Evolutionary conservation across 495 filamentous ascomycete species (phyloP).

Genomic region (Aspergillus leporis): DNA sequence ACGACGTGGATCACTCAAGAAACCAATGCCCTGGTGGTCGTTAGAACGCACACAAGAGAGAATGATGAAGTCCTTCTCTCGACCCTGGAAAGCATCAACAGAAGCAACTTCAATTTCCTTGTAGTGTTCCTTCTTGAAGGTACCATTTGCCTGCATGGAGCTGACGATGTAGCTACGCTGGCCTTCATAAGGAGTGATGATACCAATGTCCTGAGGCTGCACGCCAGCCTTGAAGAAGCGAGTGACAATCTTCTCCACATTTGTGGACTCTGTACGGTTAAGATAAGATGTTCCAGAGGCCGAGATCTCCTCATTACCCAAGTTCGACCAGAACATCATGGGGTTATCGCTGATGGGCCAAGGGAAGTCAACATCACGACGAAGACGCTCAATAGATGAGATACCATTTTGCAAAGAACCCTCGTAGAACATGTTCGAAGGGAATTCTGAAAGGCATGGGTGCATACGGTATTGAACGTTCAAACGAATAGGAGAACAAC

Average conservation of each 20-base stretch:
- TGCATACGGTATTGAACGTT: conserved; percentile 99
- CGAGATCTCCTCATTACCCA: conserved; percentile 97
- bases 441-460: conserved; percentile 95
- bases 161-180: conserved; percentile 98
- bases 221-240: conserved; percentile 99
- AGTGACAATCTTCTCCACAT: conserved; percentile 97
- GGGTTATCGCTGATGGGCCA: conserved; percentile 93
- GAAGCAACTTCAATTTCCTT: conserved; percentile 99
- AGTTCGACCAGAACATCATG: conserved; percentile 99
- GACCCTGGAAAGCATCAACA: conserved; percentile 97
- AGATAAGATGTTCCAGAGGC: conserved; percentile 97
- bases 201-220: conserved; percentile 85
- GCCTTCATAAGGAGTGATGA: conserved; percentile 98
- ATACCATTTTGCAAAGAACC: conserved; percentile 97
- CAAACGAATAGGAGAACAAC: conserved; percentile 88
- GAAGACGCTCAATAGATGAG: conserved; percentile 81
- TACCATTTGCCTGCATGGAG: conserved; percentile 96
- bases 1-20: conserved; percentile 96
- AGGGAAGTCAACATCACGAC: conserved; percentile 95
- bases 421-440: conserved; percentile 99
- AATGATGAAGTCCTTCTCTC: conserved; percentile 99
- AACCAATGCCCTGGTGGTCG: conserved; percentile 98
- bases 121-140: conserved; percentile 97
- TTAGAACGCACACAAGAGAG: conserved; percentile 98
- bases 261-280: conserved; percentile 94